These are phyloP conservation scores for Myotisia sp. DNA, from an alignment of 2,329 filamentous ascomycete genomes.

Conservation along the genomic window DNA sequence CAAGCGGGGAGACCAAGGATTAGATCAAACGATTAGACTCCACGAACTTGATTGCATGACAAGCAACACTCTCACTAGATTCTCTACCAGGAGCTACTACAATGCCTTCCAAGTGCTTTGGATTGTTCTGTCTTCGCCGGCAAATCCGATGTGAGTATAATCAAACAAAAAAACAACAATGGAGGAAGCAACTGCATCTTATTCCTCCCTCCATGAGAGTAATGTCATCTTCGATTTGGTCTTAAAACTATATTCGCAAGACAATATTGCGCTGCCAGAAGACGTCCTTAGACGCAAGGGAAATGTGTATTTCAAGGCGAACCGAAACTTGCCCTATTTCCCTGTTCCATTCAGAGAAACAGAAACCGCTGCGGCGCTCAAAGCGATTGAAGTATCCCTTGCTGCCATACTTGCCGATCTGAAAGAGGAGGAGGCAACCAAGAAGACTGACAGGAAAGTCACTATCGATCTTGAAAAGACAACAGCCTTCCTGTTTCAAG, in stretches of 20 bases:
- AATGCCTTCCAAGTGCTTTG: too few relatives aligned
- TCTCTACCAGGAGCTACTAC: too few relatives aligned
- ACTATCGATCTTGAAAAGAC: conserved; percentile 26
- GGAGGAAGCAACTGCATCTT: neutral
- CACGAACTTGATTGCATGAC: too few relatives aligned
- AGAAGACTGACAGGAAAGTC: conserved; percentile 21
- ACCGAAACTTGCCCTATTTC: conserved; percentile 26
- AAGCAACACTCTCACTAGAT: too few relatives aligned
- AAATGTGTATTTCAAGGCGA: conserved; percentile 24
- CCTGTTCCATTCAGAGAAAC: conserved; percentile 39
- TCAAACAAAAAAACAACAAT: too few relatives aligned
- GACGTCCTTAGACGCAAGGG: conserved; percentile 21
- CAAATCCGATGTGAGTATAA: too few relatives aligned
- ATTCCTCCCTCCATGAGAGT: conserved; percentile 16
- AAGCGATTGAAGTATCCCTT: conserved; percentile 46
- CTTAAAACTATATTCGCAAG: conserved; percentile 19
- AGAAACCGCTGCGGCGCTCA: conserved; percentile 41
- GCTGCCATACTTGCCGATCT: conserved; percentile 47
- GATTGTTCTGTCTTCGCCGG: too few relatives aligned
- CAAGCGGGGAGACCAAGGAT: too few relatives aligned
- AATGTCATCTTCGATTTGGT: conserved; percentile 25
- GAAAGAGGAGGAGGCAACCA: conserved; percentile 30
- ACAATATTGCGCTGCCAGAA: conserved; percentile 21
- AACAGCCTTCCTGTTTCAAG: conserved; percentile 28
- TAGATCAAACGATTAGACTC: too few relatives aligned